Evolutionary conservation across 345 rosid genomes (phyloP).

Genomic region (Citrus hindsii): DNA sequence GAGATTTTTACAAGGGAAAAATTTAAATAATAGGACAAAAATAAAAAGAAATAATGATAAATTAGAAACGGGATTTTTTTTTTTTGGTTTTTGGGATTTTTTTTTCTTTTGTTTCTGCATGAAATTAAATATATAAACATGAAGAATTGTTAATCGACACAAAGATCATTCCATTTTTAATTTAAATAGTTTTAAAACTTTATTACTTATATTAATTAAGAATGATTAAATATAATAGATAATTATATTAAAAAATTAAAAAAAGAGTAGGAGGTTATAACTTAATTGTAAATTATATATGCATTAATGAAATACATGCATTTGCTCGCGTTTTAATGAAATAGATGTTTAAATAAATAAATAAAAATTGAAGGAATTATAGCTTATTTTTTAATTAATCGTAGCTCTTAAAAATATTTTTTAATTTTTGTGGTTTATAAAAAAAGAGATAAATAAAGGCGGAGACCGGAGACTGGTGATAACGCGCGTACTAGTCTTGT

Average conservation of each 20-base stretch:
- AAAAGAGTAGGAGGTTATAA: too few relatives aligned
- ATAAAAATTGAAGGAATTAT: background rate
- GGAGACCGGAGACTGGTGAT: background rate
- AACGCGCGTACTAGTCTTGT: background rate
- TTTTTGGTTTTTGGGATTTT: background rate
- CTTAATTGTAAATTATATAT: too few relatives aligned
- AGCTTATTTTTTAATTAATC: background rate
- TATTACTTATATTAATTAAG: too few relatives aligned
- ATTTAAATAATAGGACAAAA: background rate
- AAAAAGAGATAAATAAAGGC: too few relatives aligned
- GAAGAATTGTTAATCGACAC: too few relatives aligned
- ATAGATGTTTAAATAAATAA: too few relatives aligned
- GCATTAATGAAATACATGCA: too few relatives aligned
- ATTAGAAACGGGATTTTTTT: background rate
- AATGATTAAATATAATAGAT: too few relatives aligned
- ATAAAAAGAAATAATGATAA: background rate
- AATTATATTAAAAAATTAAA: too few relatives aligned
- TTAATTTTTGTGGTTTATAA: background rate
- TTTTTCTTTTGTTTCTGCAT: background rate
- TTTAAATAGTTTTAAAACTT: too few relatives aligned
- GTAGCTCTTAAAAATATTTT: background rate
- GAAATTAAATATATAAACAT: background rate
- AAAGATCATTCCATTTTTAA: too few relatives aligned
- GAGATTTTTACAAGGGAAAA: background rate
- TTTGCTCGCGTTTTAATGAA: too few relatives aligned